Base-by-base conservation (phyloP, 2,329 filamentous ascomycete species). In the Periconia macrospinosa region DNA sequence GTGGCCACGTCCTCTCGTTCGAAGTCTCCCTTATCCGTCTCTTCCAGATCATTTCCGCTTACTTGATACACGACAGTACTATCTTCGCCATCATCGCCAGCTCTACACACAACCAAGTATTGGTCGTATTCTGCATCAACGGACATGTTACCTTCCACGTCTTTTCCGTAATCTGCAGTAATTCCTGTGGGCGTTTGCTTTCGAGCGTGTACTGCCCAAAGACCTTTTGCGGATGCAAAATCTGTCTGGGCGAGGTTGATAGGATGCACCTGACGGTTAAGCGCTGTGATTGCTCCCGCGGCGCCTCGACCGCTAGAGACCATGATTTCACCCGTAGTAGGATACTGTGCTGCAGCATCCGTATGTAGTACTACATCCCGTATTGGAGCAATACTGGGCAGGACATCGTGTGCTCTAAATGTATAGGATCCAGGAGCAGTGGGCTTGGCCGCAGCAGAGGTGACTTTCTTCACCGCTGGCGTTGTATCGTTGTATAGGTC, bases 1-100 rank as follows among this genome's bases (percentile, higher is more conserved):
- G 94, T 97, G 30, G 88, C 85, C 23, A 92, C 94, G 57, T 92
- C 91, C 44, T 91, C 90, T 3, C 89, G 86, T 57, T 99, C 95
- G 69, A 97, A 97, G 66, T 99, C 94, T 0, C 92, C 91, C 40
- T 88, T 91, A 35, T 85, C 85, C 8, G 93, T 81, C 40, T 89
- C 85, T 69, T 92, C 87, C 54, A 95, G 86, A 2, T 86, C 86
- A 30, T 86, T 85, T 1, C 83, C 85, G n/a, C 87, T 89, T 40
- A 93, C 79, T 41, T 85, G 83, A 65, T 92, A 92, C 2, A 95
- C 87, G 51, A 90, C 86, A 1, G 91, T 93, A 42, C 86, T 87
- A 72, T 93, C 90, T 53, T 85, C 87, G 1, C 86, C 88, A 18
- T 84, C 75, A 45, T 85, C 82, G 9, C 85, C 80, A 2, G 72